Conservation (phyloP, 2,329 filamentous ascomycete species). For the Penicillium digitatum region DNA sequence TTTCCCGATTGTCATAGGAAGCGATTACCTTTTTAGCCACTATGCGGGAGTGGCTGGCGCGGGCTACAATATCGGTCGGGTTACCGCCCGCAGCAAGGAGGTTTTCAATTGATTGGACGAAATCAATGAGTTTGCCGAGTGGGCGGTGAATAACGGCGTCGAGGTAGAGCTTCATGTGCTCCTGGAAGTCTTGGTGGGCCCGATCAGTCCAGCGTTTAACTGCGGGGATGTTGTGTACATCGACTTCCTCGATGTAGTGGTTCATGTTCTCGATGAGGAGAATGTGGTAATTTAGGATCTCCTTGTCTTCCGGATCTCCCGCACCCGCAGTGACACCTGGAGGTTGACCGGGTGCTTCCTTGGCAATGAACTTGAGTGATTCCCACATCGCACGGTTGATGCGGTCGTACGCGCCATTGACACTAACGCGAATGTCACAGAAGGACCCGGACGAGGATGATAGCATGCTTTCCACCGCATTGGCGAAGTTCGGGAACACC, state of each 20-base stretch:
- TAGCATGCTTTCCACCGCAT: conserved; percentile 80
- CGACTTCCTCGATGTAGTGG: conserved; percentile 89
- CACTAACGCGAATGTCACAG: conserved; percentile 66
- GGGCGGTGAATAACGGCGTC: conserved; percentile 83
- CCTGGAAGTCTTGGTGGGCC: conserved; percentile 71
- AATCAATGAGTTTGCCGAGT: conserved; percentile 84
- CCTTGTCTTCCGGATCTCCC: conserved; percentile 82
- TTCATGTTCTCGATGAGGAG: conserved; percentile 99
- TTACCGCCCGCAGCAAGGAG: conserved; percentile 57
- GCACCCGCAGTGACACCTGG: conserved; percentile 45
- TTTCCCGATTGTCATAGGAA: conserved; percentile 75
- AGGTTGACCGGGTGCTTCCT: conserved; percentile 60
- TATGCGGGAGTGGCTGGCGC: conserved; percentile 75
- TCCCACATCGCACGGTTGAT: conserved; percentile 97
- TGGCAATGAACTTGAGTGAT: conserved; percentile 89
- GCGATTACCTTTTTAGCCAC: conserved; percentile 83
- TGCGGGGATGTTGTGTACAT: conserved; percentile 67
- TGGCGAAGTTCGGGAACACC: conserved; percentile 82
- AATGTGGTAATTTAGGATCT: conserved; percentile 95
- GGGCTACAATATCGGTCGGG: conserved; percentile 62
- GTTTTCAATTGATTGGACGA: conserved; percentile 82
- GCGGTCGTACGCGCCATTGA: conserved; percentile 82
- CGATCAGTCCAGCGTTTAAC: conserved; percentile 78
- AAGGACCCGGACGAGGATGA: conserved; percentile 51
- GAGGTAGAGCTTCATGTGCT: conserved; percentile 85